These are phyloP conservation scores for Phylloporus sp. DNA, from an alignment of 768 basidiomycete species.

Conservation along the genomic window DNA sequence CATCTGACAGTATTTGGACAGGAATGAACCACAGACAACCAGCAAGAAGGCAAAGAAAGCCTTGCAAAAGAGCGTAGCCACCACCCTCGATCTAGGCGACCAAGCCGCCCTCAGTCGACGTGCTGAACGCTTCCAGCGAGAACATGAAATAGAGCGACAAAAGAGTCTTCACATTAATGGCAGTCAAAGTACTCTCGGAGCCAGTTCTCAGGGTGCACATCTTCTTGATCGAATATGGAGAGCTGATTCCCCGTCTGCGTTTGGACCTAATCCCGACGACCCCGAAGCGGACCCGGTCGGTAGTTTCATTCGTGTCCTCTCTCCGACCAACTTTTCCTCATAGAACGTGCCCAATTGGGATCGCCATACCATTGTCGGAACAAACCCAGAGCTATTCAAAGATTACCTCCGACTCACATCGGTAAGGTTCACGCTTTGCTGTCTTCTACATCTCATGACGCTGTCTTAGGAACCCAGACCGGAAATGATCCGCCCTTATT, in stretches of 20 bases:
- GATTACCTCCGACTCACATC: conserved; percentile 92
- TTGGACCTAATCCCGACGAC: conserved; percentile 48
- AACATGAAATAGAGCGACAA: conserved; percentile 81
- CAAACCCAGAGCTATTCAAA: conserved; percentile 85
- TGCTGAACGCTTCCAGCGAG: conserved; percentile 86
- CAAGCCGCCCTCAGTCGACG: conserved; percentile 67
- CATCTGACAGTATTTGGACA: conserved; percentile 18
- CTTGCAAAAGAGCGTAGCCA: conserved; percentile 36
- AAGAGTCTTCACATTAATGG: conserved; percentile 36
- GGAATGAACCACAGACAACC: conserved; percentile 40
- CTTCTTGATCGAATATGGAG: conserved; percentile 43
- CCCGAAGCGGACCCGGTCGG: conserved; percentile 70
- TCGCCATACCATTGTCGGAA: conserved; percentile 90
- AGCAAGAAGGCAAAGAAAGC: conserved; percentile 60
- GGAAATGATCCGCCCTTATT: conserved; percentile 86
- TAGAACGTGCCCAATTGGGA: conserved; percentile 99
- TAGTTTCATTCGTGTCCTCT: conserved; percentile 9
- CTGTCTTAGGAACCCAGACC: conserved; percentile 85
- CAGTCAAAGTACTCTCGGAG: conserved; percentile 35
- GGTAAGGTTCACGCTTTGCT: conserved; percentile 37
- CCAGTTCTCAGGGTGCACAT: conserved; percentile 48
- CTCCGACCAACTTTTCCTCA: conserved; percentile 3
- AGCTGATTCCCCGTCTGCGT: conserved; percentile 47
- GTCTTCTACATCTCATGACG: conserved; percentile 3
- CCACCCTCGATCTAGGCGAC: conserved; percentile 53